Conservation (phyloP, 2,329 filamentous ascomycete species). For the Arthrobotrys pseudoclavata region DNA sequence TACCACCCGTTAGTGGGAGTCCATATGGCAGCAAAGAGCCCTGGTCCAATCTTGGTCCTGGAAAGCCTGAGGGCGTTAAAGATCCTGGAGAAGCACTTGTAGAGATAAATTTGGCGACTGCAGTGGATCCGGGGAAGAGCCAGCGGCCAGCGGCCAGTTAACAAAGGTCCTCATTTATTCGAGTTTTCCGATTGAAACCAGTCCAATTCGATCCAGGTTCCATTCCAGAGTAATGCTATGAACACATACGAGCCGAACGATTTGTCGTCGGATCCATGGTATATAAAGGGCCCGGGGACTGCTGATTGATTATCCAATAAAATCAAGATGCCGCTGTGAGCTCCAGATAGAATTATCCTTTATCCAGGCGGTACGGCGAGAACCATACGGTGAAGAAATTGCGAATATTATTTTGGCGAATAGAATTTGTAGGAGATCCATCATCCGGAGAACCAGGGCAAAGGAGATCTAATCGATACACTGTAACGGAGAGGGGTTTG, state of each 20-base stretch:
- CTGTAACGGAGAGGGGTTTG: constrained; percentile 17
- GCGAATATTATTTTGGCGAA: constrained; percentile 20
- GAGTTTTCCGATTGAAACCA: constrained; percentile 13
- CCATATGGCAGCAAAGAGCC: constrained; percentile 19
- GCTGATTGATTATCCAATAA: constrained; percentile 1
- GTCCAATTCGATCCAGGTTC: constrained; percentile 31
- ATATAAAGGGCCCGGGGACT: constrained; percentile 6
- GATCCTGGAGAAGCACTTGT: constrained; percentile 12
- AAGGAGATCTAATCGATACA: constrained; percentile 38
- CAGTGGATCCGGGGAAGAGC: constrained; percentile 3
- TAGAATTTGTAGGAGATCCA: constrained; percentile 12
- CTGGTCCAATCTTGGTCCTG: constrained; percentile 14
- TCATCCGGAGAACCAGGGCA: constrained; percentile 33
- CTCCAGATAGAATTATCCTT: constrained; percentile 21
- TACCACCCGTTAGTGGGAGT: constrained; percentile 19
- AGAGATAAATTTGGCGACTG: constrained; percentile 4
- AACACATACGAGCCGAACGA: background rate
- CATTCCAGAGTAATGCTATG: constrained; percentile 15
- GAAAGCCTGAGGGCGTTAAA: constrained; percentile 2
- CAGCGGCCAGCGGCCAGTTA: constrained; percentile 7
- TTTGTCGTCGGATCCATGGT: constrained; percentile 3
- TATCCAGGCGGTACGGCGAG: constrained; percentile 17
- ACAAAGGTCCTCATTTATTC: constrained; percentile 19
- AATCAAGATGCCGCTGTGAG: constrained; percentile 7
- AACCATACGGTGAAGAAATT: constrained; percentile 21